These are phyloP conservation scores for Erodium moschatum DNA, from an alignment of 441 rosid species.

Conservation along the genomic window DNA sequence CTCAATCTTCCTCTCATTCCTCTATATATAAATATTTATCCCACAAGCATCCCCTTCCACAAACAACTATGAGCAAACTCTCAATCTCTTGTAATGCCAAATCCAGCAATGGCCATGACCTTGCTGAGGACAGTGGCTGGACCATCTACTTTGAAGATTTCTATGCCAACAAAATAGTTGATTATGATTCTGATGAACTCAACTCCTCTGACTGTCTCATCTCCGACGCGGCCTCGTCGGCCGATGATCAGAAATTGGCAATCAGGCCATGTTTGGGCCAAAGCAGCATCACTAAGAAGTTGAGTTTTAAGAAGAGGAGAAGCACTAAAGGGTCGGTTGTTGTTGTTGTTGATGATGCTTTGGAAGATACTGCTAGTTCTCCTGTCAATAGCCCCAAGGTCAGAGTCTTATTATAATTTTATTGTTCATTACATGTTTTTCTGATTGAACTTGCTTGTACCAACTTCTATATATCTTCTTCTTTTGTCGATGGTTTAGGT, in stretches of 20 bases:
- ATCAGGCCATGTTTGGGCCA: neutral
- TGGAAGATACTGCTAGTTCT: slow-evolving; percentile 9
- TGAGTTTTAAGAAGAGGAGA: neutral
- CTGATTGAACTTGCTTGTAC: neutral
- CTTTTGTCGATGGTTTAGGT: neutral
- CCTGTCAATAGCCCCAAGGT: neutral
- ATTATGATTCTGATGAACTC: neutral
- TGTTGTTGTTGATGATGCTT: slow-evolving; percentile 7
- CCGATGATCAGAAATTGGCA: neutral
- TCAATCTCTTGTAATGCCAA: too few relatives aligned
- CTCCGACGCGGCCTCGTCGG: slow-evolving; percentile 6
- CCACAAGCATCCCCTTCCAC: too few relatives aligned
- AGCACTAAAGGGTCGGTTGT: neutral
- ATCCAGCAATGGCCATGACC: too few relatives aligned
- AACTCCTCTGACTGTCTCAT: neutral
- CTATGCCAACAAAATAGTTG: neutral
- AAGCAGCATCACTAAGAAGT: too few relatives aligned
- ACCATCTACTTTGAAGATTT: slow-evolving; percentile 8
- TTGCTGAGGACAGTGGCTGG: slow-evolving; percentile 8
- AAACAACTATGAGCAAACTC: neutral
- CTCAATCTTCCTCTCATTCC: too few relatives aligned
- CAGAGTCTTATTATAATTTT: neutral
- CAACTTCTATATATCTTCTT: neutral
- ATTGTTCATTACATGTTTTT: neutral
- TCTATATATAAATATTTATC: neutral